Evolutionary conservation across 306 rosid species (phyloP).

Genomic region (Sicyos baderoa): DNA sequence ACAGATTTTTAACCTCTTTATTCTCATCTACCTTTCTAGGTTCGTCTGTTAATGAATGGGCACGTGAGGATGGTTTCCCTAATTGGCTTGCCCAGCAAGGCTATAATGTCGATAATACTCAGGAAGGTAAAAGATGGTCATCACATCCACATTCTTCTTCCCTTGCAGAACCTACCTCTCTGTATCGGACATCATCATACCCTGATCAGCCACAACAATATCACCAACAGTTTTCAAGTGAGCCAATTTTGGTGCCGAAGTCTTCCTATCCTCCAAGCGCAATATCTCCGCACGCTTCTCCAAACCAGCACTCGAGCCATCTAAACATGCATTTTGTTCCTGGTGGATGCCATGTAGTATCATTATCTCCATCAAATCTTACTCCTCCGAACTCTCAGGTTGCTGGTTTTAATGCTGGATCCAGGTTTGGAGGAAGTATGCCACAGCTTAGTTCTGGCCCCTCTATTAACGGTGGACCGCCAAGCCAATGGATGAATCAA

Average conservation of each 20-base stretch:
- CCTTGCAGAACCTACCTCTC: constrained; percentile 41
- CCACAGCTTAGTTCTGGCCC: constrained; percentile 36
- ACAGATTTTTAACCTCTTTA: constrained; percentile 5
- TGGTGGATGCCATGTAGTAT: constrained; percentile 41
- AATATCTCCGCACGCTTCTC: constrained; percentile 44
- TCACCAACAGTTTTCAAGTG: constrained; percentile 54
- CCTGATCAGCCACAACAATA: constrained; percentile 74
- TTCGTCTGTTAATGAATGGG: constrained; percentile 59
- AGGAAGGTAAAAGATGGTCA: constrained; percentile 56
- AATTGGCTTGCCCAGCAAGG: constrained; percentile 44
- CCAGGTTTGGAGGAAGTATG: constrained; percentile 48
- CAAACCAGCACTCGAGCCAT: constrained; percentile 43
- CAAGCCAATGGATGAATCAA: constrained; percentile 49
- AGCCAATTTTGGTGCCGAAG: constrained; percentile 53
- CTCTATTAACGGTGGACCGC: constrained; percentile 22
- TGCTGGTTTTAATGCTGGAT: constrained; percentile 40
- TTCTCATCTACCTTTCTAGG: constrained; percentile 27
- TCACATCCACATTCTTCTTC: constrained; percentile 53
- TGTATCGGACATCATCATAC: constrained; percentile 80
- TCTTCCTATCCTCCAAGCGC: constrained; percentile 48
- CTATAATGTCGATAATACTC: constrained; percentile 33
- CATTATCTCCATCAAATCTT: constrained; percentile 41
- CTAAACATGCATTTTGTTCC: constrained; percentile 40
- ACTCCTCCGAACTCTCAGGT: constrained; percentile 38
- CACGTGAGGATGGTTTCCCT: constrained; percentile 35